Evolutionary conservation across 1,139 yeast genomes (phyloP).

Genomic region (Pichia norvegensis): DNA sequence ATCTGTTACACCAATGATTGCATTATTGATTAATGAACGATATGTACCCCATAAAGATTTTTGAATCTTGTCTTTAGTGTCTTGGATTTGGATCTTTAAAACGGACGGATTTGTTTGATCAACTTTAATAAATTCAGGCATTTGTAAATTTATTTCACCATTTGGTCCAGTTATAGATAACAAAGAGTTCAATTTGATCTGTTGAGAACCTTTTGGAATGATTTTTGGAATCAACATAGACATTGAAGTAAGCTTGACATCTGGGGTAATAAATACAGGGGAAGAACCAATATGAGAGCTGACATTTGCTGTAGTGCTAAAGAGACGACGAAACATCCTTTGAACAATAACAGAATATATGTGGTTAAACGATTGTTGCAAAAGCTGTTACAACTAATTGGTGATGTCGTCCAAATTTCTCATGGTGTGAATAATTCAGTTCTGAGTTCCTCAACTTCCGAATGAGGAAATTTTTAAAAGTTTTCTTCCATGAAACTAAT

Average conservation of each 20-base stretch:
- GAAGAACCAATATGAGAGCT: constrained; percentile 53
- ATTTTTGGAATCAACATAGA: constrained; percentile 37
- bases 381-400: too few species aligned
- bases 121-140: constrained; percentile 62
- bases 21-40: constrained; percentile 69
- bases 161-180: constrained; percentile 75
- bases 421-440: background rate
- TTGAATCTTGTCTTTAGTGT: constrained; percentile 58
- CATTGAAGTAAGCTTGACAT: constrained; percentile 36
- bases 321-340: constrained; percentile 22
- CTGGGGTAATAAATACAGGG: constrained; percentile 50
- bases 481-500: background rate
- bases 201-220: constrained; percentile 62
- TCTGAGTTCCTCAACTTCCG: background rate
- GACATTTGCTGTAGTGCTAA: constrained; percentile 27
- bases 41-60: constrained; percentile 94
- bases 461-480: background rate
- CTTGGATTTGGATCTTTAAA: constrained; percentile 45
- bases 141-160: constrained; percentile 54
- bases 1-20: constrained; percentile 80
- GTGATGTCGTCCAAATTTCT: background rate
- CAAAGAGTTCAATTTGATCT: constrained; percentile 50
- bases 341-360: too few species aligned
- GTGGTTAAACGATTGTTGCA: too few species aligned
- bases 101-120: constrained; percentile 25